Percentiles rank a stretch among this genome's conserved stretches.
phyloP scores from a whole-genome alignment of 1,139 yeast genomes.

The Lipomyces yarrowii region DNA sequence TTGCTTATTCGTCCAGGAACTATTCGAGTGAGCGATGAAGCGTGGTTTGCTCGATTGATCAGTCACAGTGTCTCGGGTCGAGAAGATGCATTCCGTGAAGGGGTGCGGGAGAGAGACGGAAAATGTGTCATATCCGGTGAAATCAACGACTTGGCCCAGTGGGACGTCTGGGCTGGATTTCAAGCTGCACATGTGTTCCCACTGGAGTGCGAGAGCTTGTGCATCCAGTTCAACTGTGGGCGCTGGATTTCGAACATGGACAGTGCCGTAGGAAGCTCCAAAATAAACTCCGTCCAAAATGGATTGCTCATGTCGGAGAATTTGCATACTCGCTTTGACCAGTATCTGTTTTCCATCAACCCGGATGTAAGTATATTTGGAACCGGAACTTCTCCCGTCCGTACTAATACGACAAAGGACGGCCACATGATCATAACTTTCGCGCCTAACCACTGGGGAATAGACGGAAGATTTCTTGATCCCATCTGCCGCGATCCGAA shows the following conservation, averaged over 20 bases:
- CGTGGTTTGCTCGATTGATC: constrained; percentile 7
- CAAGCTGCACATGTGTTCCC: constrained; percentile 8
- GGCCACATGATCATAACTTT: background rate
- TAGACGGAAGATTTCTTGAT: constrained; percentile 5
- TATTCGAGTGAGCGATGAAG: constrained; percentile 2
- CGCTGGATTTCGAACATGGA: constrained; percentile 7
- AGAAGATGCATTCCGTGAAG: background rate
- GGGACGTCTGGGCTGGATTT: constrained; percentile 9
- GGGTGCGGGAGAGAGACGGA: constrained; percentile 5
- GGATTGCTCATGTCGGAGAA: constrained; percentile 5
- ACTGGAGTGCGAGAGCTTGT: background rate
- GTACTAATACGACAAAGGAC: constrained; percentile 5
- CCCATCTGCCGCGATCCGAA: constrained; percentile 5
- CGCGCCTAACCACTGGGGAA: constrained; percentile 1
- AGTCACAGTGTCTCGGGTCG: background rate
- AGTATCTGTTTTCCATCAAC: background rate
- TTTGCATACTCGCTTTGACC: constrained; percentile 2
- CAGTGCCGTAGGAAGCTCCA: constrained; percentile 4
- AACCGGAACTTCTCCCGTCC: background rate
- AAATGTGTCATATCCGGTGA: constrained; percentile 4
- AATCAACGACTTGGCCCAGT: background rate
- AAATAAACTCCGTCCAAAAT: constrained; percentile 4
- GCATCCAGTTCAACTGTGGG: background rate
- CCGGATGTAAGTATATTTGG: background rate
- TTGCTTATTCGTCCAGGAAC: background rate